phyloP scores from a whole-genome alignment of 441 rosid species.

The Sinapis alba region DNA sequence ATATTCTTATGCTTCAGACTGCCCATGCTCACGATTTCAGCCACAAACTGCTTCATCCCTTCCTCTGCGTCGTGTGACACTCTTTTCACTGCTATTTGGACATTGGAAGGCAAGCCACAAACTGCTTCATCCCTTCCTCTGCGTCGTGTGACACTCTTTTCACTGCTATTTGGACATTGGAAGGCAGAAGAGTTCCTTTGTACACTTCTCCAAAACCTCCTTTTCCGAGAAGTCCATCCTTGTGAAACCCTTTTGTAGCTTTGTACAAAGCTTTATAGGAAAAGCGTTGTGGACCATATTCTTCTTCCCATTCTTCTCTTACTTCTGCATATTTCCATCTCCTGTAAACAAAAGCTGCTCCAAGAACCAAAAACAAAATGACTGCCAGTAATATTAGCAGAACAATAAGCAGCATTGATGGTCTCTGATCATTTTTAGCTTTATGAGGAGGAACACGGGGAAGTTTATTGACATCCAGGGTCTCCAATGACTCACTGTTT shows the following conservation, averaged over 20 bases:
- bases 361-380: conserved; percentile 16
- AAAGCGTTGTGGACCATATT: conserved; percentile 46
- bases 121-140: conserved; percentile 42
- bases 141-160: conserved; percentile 43
- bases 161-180: conserved; percentile 37
- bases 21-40: conserved; percentile 45
- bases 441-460: conserved; percentile 40
- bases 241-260: conserved; percentile 41
- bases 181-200: conserved; percentile 37
- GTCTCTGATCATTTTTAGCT: not conserved
- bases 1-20: conserved; percentile 42
- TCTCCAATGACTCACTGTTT: conserved; percentile 37
- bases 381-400: conserved; percentile 14
- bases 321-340: conserved; percentile 45
- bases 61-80: too few relatives aligned
- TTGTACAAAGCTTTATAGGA: conserved; percentile 37
- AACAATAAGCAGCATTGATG: not conserved
- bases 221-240: conserved; percentile 37
- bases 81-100: too few relatives aligned
- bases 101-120: too few relatives aligned
- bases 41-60: conserved; percentile 32
- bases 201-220: conserved; percentile 48
- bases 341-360: conserved; percentile 21
- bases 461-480: conserved; percentile 38
- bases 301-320: conserved; percentile 55